Evolutionary conservation across 208 protist species (phyloP), one percentile per base, ranked within the genome.

Genomic region (Crithidia mellificae): DNA sequence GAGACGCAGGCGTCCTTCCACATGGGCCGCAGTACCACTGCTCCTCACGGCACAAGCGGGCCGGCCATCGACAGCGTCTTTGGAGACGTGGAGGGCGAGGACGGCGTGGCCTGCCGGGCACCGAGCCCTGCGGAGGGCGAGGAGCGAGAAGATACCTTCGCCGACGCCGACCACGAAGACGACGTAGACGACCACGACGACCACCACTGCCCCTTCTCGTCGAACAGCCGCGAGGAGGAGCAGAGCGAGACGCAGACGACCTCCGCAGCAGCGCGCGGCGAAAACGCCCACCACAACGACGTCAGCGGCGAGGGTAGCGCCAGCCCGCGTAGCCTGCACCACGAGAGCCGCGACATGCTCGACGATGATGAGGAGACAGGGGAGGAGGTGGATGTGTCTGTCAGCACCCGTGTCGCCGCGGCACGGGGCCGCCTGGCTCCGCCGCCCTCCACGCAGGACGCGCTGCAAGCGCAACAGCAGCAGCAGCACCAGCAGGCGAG

Each of bases 331-430:
- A 24, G 41, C 12, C 14, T 25, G 12, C 39, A 36, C 2, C 27
- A 30, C 39, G 51, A 61, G 25, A 53, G 49, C 29, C 47, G 25
- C 9, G 52, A 65, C 12, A 12, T 30, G 36, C 46, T 50, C 58
- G 64, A 57, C 4, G 68, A 69, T 8, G 63, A 72, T 19, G 63
- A 69, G 9, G 54, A 41, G 20, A 47, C 38, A 20, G 43, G 22
- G 2, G 67, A 68, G 27, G 68, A 63, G 36, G 25, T 9, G 11
- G 69, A 72, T 20, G 55, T 63, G 29, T 74, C 72, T n/a, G 65
- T 68, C 27, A 74, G 62, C 77, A 76, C 65, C 0, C 63, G 62
- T 41, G 67, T 56, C 4, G 52, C 71, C 24, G 59, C 66, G 22
- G 58, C 63, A 9, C 41, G 53, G 24, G 57, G 46, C 14, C 41